Evolutionary conservation across 768 basidiomycete genomes (phyloP), one percentile per base, ranked within the genome.

Genomic region (Mycena albidolilacea): DNA sequence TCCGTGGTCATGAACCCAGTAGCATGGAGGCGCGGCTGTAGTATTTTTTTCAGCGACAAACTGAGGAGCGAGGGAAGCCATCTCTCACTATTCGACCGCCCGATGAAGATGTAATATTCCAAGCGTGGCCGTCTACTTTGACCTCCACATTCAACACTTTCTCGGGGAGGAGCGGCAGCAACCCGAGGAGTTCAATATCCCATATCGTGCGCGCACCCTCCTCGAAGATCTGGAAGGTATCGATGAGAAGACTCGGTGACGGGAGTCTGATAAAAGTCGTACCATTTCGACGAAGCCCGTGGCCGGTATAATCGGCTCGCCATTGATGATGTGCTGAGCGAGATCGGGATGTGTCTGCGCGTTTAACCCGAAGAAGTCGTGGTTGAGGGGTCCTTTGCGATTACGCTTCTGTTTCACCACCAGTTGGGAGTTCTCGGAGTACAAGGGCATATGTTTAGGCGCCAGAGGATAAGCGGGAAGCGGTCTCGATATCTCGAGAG

Each of bases 221-320:
- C 17, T 70, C 67, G 5, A 75, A 74, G 3, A 80, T 48, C 21
- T 54, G 77, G 70, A 43, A 79, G 37, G 14, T 54, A 44, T 46
- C 78, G 78, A 21, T 77, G 75, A 39, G 69, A 60, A 15, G 6
- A 57, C 23, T 72, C 38, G 77, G 66, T 21, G 74, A 70, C 55
- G 30, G 76, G 48, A 39, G 64, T 21, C 17, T 15, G 38, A 46
- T 17, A 7, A 15, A 52, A 1, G 37, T 48, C 77, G 5, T 70
- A 82, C 83, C 82, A 82, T 82, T 68, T 79, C 77, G 3, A 83
- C 58, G 58, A 71, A 87, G 30, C 85, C 86, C 10, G 85, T 79
- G 3, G 84, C 84, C 7, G 86, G 85, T 79, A 87, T 81, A 15
- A 87, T 84, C 0, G 84, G 80, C 12, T 85, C 82, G 6, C 80